Percentiles rank a stretch among this genome's conserved stretches.
Conservation (phyloP, 805 yeast genomes). For the Candida vaughaniae region DNA sequence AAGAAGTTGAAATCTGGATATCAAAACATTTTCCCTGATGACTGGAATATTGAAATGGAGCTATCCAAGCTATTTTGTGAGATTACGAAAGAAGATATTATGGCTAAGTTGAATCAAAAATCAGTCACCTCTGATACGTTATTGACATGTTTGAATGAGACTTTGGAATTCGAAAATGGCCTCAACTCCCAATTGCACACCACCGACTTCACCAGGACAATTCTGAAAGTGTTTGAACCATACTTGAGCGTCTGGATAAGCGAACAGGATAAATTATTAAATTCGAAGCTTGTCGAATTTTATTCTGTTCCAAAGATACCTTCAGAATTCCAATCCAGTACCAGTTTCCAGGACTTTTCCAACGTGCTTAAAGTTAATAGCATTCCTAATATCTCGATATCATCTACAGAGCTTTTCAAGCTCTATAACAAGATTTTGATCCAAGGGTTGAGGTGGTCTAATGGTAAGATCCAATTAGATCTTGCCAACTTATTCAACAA, state of each 20-base stretch:
- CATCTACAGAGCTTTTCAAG: conserved; percentile 85
- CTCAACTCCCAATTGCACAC: conserved; percentile 63
- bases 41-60: conserved; percentile 69
- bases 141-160: conserved; percentile 66
- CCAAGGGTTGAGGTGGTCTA: conserved; percentile 50
- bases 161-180: conserved; percentile 80
- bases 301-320: conserved; percentile 57
- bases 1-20: conserved; percentile 55
- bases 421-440: conserved; percentile 68
- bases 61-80: conserved; percentile 64
- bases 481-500: conserved; percentile 61
- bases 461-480: conserved; percentile 46
- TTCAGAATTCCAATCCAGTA: conserved; percentile 25
- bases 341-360: conserved; percentile 25
- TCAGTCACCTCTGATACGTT: conserved; percentile 61
- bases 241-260: conserved; percentile 82
- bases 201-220: conserved; percentile 41
- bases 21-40: conserved; percentile 57
- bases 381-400: conserved; percentile 69
- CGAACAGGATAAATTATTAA: conserved; percentile 70
- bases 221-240: conserved; percentile 77
- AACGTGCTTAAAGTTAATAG: conserved; percentile 44
- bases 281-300: conserved; percentile 63
- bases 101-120: conserved; percentile 25
- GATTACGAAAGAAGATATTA: conserved; percentile 65